These are phyloP conservation scores for Colletotrichum sp. DNA, from an alignment of 2,329 filamentous ascomycete genomes.

Conservation along the genomic window DNA sequence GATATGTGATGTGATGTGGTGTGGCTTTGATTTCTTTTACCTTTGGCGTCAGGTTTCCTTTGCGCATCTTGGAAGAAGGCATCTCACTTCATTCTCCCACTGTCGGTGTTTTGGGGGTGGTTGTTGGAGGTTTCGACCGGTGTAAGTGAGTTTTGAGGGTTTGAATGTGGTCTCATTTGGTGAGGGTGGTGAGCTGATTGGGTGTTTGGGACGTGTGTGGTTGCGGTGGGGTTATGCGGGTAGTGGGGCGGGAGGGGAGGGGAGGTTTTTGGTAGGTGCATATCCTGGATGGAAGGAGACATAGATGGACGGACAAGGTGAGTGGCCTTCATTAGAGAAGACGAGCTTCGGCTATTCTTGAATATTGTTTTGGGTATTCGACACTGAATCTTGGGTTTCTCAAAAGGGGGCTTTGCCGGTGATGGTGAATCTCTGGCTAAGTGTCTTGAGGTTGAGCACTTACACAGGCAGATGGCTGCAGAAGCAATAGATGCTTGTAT, in stretches of 20 bases:
- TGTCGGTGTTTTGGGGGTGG: neutral
- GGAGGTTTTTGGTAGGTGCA: neutral
- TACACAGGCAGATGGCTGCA: neutral
- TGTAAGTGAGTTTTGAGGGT: neutral
- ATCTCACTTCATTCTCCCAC: neutral
- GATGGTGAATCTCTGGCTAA: neutral
- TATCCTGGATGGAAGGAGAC: neutral
- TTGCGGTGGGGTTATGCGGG: neutral
- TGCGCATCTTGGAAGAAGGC: constrained; percentile 2
- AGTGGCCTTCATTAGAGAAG: neutral
- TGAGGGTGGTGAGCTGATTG: constrained; percentile 13
- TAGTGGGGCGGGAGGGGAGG: neutral
- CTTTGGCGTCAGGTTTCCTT: constrained; percentile 22
- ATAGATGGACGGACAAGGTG: neutral
- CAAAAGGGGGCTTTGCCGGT: neutral
- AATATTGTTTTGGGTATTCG: neutral
- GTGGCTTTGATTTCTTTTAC: neutral
- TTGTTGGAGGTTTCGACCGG: neutral
- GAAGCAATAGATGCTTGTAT: neutral
- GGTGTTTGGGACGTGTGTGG: neutral
- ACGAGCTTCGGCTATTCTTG: neutral
- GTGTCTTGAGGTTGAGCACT: neutral
- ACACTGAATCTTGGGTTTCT: neutral
- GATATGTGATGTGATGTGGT: neutral
- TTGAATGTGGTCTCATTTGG: neutral